Evolutionary conservation across 75 land plant species (phyloP), one percentile per base, ranked within the genome.

Genomic region (Chamaecyparis obtusa): DNA sequence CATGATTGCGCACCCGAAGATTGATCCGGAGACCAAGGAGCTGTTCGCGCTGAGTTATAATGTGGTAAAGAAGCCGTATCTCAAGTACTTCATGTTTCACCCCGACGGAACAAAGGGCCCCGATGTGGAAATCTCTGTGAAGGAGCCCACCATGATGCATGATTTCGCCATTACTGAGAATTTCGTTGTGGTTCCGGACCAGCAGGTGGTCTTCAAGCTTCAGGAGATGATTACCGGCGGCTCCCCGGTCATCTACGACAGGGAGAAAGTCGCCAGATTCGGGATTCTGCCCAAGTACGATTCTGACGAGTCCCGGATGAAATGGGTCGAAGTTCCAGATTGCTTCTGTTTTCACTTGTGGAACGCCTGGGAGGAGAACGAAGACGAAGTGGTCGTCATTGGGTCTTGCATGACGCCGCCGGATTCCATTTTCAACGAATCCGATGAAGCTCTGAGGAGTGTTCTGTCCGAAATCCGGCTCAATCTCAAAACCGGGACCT

Each of bases 291-390:
- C 93, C 9, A 92, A 92, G 86, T 88, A 96, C 85, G 94, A 90
- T 32, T 32, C 82, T 0, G 86, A 89, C 76, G 91, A 89, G 32
- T 57, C 56, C 43, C 85, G 88, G 33, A 87, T 97, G 13, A 49
- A 86, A 7, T 97, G 99, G 99, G 88, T 97, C n/a, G 96, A 96
- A 41, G 95, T 91, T 19, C 99, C 99, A 3, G 99, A 97, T 37
- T 94, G 96, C 37, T 97, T 97, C 89, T 96, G 97, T 56, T 97
- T 96, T 86, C 99, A 97, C 54, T 83, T 97, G 11, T 97, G 98
- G 97, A 97, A 97, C 88, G 95, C 99, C 1, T 97, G 99, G 99
- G 99, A 97, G 92, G 98, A 96, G 51, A 89, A 90, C 16, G 92
- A 88, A n/a, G 86, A 89, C n/a, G 93, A 89, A 33, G 84, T 94